These are phyloP conservation scores for Linaria vulgaris DNA, from an alignment of 257 asterid species.

Conservation along the genomic window DNA sequence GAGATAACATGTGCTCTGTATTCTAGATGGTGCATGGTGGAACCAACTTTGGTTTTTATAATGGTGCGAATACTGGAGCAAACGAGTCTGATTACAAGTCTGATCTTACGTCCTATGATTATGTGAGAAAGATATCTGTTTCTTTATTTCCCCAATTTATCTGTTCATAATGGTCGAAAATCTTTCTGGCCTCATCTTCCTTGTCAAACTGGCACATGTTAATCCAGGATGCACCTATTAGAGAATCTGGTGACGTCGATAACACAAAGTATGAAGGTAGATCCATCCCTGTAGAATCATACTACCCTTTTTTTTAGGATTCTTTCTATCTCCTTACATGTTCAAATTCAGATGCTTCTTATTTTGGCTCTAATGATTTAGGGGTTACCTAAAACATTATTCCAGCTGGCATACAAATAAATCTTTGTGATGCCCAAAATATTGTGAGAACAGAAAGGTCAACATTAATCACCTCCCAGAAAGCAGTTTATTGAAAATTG, in stretches of 20 bases:
- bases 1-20: slow-evolving; percentile 19
- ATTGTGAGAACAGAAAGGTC: too few relatives aligned
- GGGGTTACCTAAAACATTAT: too few relatives aligned
- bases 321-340: background rate
- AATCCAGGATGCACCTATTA: slow-evolving; percentile 88
- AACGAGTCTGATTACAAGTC: slow-evolving; percentile 77
- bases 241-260: slow-evolving; percentile 91
- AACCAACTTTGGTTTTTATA: slow-evolving; percentile 89
- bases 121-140: slow-evolving; percentile 54
- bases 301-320: background rate
- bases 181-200: slow-evolving; percentile 26
- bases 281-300: background rate
- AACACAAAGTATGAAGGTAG: slow-evolving; percentile 80
- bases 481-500: too few relatives aligned
- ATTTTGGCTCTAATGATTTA: too few relatives aligned
- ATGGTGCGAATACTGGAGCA: slow-evolving; percentile 88
- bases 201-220: slow-evolving; percentile 24
- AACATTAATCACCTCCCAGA: too few relatives aligned
- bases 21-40: slow-evolving; percentile 97
- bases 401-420: too few relatives aligned
- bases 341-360: too few relatives aligned
- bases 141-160: slow-evolving; percentile 2
- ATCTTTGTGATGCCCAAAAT: too few relatives aligned
- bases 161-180: slow-evolving; percentile 24
- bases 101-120: slow-evolving; percentile 95